Base-by-base conservation (phyloP, 805 yeast genomes). In the Kuraishia hungarica region DNA sequence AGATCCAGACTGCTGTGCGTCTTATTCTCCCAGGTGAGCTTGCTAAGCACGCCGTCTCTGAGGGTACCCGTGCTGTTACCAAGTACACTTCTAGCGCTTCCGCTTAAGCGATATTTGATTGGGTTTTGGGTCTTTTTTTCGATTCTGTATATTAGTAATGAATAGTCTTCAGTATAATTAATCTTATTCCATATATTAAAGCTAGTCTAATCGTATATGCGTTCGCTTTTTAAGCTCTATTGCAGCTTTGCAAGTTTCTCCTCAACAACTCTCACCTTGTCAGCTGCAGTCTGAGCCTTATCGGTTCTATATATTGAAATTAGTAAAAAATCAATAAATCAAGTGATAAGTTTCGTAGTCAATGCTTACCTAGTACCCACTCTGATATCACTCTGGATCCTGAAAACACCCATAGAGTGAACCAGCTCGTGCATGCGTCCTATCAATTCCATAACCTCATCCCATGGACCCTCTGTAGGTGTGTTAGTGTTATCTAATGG, bases 51-150 rank as follows among this genome's bases (percentile, higher is more conserved):
- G 97, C 97, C 70, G 96, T 91, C 68, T 87, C 96, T 67, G 97
- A 92, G 80, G 97, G 97, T 83, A 90, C 97, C 66, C 89, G 96
- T 84, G 96, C 97, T 75, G 96, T 91, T 68, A 89, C 97, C 76
- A 90, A 90, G 81, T 90, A 89, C 84, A 87, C 96, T 69, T 86
- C 96, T 70, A 80, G 72, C 54, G 66, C 73, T 57, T 68, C 73
- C 48, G 72, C 72, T 67, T 71, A 66, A 65, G 51, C 53, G 49
- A 23, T 49, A 28, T 23, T 49, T 49, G 24, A 5, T 21, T 49
- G 20, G 28, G 20, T 49, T 49, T 22, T 49, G 17, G 28, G 24
- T 22, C 13, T 22, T 49, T 23, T 49, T 49, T 24, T 23, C 20
- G 51, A 49, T 13, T 49, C 28, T 26, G 52, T 49, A 53, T 50